phyloP scores from a whole-genome alignment of 805 yeast genomes.

The Kluyveromyces wickerhamii region DNA sequence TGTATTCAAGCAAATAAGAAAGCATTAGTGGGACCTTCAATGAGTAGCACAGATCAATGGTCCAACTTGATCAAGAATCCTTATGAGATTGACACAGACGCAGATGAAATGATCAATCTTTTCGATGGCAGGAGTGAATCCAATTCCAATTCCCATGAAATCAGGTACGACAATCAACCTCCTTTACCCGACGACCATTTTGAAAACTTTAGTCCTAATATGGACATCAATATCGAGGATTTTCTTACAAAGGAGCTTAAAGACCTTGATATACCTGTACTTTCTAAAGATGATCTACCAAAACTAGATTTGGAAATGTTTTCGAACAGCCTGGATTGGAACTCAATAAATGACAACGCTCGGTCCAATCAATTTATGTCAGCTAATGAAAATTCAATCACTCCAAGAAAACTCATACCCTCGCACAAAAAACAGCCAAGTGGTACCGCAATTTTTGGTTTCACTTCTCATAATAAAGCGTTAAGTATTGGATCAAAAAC shows the following conservation, averaged over 20 bases:
- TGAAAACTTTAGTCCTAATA: slow-evolving; percentile 37
- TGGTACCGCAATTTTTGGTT: slow-evolving; percentile 80
- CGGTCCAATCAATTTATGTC: too few species aligned
- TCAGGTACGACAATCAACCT: not conserved
- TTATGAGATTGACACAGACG: not conserved
- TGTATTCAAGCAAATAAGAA: too few species aligned
- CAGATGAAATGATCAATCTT: slow-evolving; percentile 1
- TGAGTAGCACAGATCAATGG: slow-evolving; percentile 6
- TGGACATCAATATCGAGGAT: slow-evolving; percentile 46
- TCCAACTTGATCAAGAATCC: slow-evolving; percentile 4
- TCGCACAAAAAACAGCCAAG: slow-evolving; percentile 55
- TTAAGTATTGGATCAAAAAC: slow-evolving; percentile 36
- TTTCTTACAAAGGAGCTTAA: slow-evolving; percentile 49
- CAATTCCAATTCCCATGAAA: not conserved
- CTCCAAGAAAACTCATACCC: slow-evolving; percentile 9
- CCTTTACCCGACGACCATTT: slow-evolving; percentile 37
- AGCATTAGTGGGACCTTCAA: too few species aligned
- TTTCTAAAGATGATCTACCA: slow-evolving; percentile 13
- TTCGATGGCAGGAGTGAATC: not conserved
- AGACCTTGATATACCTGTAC: slow-evolving; percentile 55
- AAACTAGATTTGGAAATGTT: slow-evolving; percentile 1
- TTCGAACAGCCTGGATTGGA: slow-evolving; percentile 8
- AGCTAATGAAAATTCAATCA: not conserved
- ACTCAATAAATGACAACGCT: slow-evolving; percentile 1
- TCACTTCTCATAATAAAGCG: slow-evolving; percentile 52